A percentile compares a stretch with the other conserved stretches of the same genome.
Evolutionary conservation across 805 yeast genomes (phyloP).

Genomic region (Spathaspora hagerdaliae): DNA sequence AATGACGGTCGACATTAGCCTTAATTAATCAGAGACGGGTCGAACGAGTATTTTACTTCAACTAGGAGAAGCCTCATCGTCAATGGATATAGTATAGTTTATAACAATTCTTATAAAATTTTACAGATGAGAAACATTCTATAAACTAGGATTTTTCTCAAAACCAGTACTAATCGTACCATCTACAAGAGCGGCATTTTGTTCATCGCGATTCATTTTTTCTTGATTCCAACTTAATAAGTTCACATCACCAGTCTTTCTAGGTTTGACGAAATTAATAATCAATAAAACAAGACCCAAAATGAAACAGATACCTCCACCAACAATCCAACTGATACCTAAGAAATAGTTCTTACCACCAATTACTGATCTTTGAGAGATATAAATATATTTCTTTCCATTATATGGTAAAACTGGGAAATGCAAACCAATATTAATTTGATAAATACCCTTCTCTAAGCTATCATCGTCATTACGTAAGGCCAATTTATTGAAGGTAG

Average conservation of each 20-base stretch:
- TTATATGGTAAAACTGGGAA: constrained; percentile 72
- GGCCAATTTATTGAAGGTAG: constrained; percentile 46
- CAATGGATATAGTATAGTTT: no score
- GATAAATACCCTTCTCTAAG: constrained; percentile 56
- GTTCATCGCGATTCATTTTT: constrained; percentile 7
- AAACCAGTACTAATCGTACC: constrained; percentile 1
- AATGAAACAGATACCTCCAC: constrained; percentile 65
- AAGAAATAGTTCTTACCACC: constrained; percentile 76
- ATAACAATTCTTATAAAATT: no score
- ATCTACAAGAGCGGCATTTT: constrained; percentile 5
- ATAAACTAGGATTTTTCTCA: background rate
- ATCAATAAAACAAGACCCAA: constrained; percentile 50
- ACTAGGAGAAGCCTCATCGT: no score
- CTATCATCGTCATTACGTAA: constrained; percentile 57
- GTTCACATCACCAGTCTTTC: constrained; percentile 71
- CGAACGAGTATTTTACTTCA: no score
- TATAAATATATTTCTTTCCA: constrained; percentile 63
- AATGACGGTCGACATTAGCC: no score
- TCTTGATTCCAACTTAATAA: constrained; percentile 69
- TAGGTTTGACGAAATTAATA: constrained; percentile 58
- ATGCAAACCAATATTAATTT: constrained; percentile 64
- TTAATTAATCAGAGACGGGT: no score
- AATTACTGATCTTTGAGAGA: constrained; percentile 66
- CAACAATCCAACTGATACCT: constrained; percentile 71
- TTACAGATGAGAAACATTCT: background rate